phyloP scores from a whole-genome alignment of 2,329 filamentous ascomycete species.

The Neoarthrinium moseri region DNA sequence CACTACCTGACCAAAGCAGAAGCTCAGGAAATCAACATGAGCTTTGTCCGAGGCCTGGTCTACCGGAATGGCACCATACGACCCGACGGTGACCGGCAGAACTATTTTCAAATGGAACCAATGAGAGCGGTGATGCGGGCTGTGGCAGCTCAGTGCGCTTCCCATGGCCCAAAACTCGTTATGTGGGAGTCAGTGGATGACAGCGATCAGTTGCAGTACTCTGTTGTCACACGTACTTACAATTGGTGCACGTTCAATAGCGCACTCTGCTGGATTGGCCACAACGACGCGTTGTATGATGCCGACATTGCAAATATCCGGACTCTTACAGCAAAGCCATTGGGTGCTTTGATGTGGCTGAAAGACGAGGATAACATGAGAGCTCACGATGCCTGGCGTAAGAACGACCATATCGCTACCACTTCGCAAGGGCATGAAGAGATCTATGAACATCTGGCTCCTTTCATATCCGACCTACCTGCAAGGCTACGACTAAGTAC shows the following conservation, averaged over 20 bases:
- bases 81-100: constrained; percentile 5
- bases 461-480: background rate
- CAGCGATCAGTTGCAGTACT: background rate
- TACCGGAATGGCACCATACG: constrained; percentile 3
- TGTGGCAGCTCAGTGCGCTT: background rate
- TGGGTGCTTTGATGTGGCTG: constrained; percentile 4
- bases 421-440: background rate
- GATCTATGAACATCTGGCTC: background rate
- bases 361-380: constrained; percentile 5
- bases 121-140: constrained; percentile 3
- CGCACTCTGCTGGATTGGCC: constrained; percentile 3
- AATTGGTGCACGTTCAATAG: constrained; percentile 5
- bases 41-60: background rate
- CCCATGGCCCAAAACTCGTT: background rate
- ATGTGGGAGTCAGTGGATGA: constrained; percentile 5
- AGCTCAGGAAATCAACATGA: background rate
- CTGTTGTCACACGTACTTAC: constrained; percentile 1
- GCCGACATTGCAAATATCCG: background rate
- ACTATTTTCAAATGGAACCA: constrained; percentile 5
- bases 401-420: background rate
- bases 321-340: background rate
- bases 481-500: background rate
- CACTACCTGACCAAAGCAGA: background rate
- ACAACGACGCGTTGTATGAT: background rate
- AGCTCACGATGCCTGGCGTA: background rate